A percentile compares a stretch with the other conserved stretches of the same genome.
These are phyloP conservation scores for Trametes meyenii DNA, from an alignment of 768 basidiomycete genomes.

Conservation along the genomic window DNA sequence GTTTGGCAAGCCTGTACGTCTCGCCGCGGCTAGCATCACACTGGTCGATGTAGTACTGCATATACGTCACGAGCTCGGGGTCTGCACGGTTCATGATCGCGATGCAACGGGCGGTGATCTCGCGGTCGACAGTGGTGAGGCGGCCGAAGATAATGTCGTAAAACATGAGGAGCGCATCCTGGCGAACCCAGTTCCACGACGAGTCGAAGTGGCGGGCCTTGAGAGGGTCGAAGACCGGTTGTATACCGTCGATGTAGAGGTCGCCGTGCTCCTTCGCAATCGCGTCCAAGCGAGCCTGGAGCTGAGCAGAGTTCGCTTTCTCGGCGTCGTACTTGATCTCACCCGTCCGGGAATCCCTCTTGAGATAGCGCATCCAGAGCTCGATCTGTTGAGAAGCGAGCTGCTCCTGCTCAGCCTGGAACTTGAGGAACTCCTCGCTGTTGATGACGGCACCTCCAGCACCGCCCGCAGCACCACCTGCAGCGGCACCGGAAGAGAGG, in stretches of 20 bases:
- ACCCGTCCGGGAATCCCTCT: slow-evolving; percentile 89
- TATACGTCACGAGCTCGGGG: slow-evolving; percentile 86
- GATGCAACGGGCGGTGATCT: slow-evolving; percentile 96
- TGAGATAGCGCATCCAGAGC: slow-evolving; percentile 95
- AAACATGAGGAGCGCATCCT: slow-evolving; percentile 95
- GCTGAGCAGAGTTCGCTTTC: slow-evolving; percentile 66
- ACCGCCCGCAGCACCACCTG: slow-evolving; percentile 60
- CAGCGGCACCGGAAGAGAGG: slow-evolving; percentile 67
- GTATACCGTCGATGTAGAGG: slow-evolving; percentile 89
- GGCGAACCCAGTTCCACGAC: slow-evolving; percentile 99
- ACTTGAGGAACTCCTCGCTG: slow-evolving; percentile 97
- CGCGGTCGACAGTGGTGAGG: slow-evolving; percentile 91
- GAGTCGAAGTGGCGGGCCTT: slow-evolving; percentile 99
- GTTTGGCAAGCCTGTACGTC: slow-evolving; percentile 93
- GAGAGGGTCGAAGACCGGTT: slow-evolving; percentile 90
- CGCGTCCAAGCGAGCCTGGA: slow-evolving; percentile 87
- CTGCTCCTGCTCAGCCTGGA: slow-evolving; percentile 90
- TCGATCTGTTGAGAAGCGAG: slow-evolving; percentile 94
- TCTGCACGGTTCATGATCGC: slow-evolving; percentile 98
- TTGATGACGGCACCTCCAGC: slow-evolving; percentile 89
- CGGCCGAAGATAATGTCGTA: slow-evolving; percentile 98
- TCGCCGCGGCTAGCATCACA: slow-evolving; percentile 83
- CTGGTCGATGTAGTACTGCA: slow-evolving; percentile 93
- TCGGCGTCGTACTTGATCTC: slow-evolving; percentile 88
- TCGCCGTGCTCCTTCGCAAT: slow-evolving; percentile 94